phyloP scores from a whole-genome alignment of 495 filamentous ascomycete species.

The Pseudevernia furfuracea region DNA sequence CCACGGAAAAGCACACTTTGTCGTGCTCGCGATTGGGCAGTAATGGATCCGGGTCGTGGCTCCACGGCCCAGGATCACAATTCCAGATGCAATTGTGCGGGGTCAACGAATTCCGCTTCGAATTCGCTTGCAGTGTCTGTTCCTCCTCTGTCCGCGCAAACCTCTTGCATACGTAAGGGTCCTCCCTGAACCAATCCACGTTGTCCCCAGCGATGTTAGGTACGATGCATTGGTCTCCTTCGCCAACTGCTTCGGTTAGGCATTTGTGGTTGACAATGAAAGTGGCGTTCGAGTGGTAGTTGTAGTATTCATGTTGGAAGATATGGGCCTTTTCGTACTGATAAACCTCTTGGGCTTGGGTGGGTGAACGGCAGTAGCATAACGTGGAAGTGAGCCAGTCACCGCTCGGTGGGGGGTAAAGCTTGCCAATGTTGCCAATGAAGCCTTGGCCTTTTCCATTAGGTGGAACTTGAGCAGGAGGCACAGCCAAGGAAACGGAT shows the following conservation, averaged over 20 bases:
- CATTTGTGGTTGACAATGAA: not conserved
- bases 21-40: not conserved
- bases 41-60: not conserved
- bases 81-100: not conserved
- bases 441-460: not conserved
- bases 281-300: not conserved
- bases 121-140: not conserved
- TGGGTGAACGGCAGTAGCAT: not conserved
- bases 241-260: not conserved
- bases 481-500: not conserved
- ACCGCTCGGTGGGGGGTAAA: not conserved
- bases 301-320: slow-evolving; percentile 3
- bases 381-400: not conserved
- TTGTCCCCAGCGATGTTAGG: not conserved
- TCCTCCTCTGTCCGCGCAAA: not conserved
- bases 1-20: not conserved
- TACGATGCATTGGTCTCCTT: not conserved
- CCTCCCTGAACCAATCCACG: not conserved
- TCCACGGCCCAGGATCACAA: not conserved
- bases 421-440: not conserved
- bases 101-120: not conserved
- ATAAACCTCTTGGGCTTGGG: not conserved
- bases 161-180: not conserved
- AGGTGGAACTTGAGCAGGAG: not conserved
- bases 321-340: not conserved